Evolutionary conservation across 805 yeast genomes (phyloP).

Genomic region (Suhomyces pyralidae): DNA sequence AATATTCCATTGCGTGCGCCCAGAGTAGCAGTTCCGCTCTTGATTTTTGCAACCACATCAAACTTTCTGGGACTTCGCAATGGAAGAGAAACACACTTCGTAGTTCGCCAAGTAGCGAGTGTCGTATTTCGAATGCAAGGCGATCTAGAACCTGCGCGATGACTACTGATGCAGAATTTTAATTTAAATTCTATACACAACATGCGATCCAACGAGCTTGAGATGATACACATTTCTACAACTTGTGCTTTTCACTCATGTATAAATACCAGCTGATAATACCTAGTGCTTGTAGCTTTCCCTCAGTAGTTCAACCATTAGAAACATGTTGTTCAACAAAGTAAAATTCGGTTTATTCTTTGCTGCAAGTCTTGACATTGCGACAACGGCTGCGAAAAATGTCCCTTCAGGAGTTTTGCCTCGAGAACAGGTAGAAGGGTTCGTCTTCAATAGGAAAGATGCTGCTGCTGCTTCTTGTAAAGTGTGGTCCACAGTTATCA

Average conservation of each 20-base stretch:
- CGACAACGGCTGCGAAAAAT: neutral
- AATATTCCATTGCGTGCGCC: neutral
- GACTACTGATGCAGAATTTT: neutral
- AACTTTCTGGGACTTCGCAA: neutral
- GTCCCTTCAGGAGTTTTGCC: neutral
- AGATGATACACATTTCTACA: neutral
- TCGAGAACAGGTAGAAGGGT: neutral
- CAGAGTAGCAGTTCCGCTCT: neutral
- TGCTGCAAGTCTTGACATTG: neutral
- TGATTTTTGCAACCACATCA: neutral
- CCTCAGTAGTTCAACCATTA: neutral
- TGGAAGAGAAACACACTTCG: neutral
- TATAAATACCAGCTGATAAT: neutral
- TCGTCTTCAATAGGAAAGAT: neutral
- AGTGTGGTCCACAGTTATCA: neutral
- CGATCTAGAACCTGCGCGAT: neutral
- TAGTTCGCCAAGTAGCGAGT: neutral
- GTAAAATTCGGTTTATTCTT: neutral
- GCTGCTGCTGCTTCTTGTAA: neutral
- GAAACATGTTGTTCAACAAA: neutral
- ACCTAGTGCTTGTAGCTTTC: neutral
- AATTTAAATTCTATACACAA: neutral
- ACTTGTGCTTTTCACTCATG: neutral
- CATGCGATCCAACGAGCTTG: neutral
- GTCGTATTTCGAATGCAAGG: neutral